Evolutionary conservation across 371 early-diverging fungal species (phyloP), one percentile per base, ranked within the genome.

Genomic region (Zychaea mexicana): DNA sequence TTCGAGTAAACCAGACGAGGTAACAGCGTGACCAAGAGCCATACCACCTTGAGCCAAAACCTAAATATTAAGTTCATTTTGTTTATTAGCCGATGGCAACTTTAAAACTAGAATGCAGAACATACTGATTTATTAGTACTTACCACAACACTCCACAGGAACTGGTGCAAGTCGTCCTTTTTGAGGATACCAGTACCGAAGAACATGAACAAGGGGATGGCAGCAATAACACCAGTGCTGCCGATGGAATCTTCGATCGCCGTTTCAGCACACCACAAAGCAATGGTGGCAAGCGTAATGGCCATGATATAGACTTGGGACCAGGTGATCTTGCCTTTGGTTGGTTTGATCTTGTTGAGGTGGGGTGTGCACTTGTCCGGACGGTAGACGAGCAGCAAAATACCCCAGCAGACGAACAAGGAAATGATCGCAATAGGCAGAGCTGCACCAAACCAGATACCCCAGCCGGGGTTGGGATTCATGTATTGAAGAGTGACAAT

Each of bases 101-200:
- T n/a, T n/a, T n/a, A n/a, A n/a, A n/a, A n/a, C n/a, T n/a, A n/a
- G n/a, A n/a, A n/a, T n/a, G n/a, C n/a, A 92, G 91, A 56, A 97
- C 97, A 33, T 96, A 96, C 92, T 95, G 94, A n/a, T n/a, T n/a
- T n/a, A n/a, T n/a, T n/a, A n/a, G n/a, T n/a, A n/a, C 27, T 97
- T 98, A 97, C 92, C 26, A 98, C 93, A 6, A 98, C 98, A 32
- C 93, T 92, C 95, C 94, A 95, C 61, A 93, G 67, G 68, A 94
- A 94, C 67, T 86, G 90, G 78, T 98, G 96, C 64, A 96, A 93
- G 68, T 98, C 98, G 54, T 98, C 96, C 74, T 98, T 98, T 64
- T 87, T 86, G 57, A 98, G 83, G 6, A 98, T 78, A 26, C 95
- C 94, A 3, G 93, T 86, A 30, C 90, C 90, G 74, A 95, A 98